Conservation (phyloP, 2,329 filamentous ascomycete genomes). For the Venturia aucupariae region DNA sequence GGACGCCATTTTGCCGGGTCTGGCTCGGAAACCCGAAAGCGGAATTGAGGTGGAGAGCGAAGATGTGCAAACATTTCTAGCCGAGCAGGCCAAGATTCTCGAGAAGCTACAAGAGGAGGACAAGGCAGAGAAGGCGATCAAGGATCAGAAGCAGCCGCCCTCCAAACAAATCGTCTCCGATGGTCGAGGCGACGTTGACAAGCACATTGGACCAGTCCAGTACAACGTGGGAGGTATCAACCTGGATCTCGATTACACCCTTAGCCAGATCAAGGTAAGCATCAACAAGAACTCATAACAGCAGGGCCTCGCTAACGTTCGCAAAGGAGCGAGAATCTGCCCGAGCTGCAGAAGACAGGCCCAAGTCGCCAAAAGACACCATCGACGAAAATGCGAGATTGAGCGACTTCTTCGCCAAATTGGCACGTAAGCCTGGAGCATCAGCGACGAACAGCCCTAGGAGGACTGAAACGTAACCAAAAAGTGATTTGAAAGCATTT, state of each 20-base stretch:
- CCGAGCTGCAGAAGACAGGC: conserved; percentile 26
- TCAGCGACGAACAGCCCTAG: conserved; percentile 12
- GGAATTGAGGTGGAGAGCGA: conserved; percentile 55
- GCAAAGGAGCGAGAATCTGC: conserved; percentile 35
- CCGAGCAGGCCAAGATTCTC: conserved; percentile 63
- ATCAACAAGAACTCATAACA: conserved; percentile 16
- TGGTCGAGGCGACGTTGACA: conserved; percentile 30
- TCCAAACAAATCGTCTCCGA: conserved; percentile 23
- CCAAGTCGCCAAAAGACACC: conserved; percentile 23
- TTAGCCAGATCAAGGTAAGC: conserved; percentile 71
- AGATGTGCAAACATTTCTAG: conserved; percentile 70
- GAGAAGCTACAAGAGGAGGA: conserved; percentile 55
- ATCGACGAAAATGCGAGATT: conserved; percentile 50
- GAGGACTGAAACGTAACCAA: background rate
- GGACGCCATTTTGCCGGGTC: conserved; percentile 47
- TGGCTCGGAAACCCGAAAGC: conserved; percentile 31
- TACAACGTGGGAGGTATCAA: conserved; percentile 99
- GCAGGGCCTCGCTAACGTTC: conserved; percentile 16
- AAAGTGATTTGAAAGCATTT: background rate
- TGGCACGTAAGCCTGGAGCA: conserved; percentile 36
- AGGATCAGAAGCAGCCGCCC: conserved; percentile 17
- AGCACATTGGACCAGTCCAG: conserved; percentile 83
- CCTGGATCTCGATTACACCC: conserved; percentile 88
- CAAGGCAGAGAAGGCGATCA: conserved; percentile 44
- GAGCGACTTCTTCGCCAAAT: conserved; percentile 50